Conservation (phyloP, 371 early-diverging fungal species). For the Apophysomyces elegans region DNA sequence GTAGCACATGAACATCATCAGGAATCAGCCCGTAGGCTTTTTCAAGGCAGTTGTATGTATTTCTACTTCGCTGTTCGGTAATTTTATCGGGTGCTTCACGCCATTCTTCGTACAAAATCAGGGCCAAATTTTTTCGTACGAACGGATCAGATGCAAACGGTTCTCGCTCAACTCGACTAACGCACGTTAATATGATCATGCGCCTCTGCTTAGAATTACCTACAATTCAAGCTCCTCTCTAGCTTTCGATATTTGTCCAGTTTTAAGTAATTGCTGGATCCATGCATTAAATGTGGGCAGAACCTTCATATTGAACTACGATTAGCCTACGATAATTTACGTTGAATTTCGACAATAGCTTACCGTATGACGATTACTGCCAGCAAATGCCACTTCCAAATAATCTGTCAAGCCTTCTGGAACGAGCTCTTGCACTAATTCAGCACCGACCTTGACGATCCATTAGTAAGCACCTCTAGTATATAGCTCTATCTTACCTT, state of each 20-base stretch:
- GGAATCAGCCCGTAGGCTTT: conserved; percentile 25
- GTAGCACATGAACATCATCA: conserved; percentile 1
- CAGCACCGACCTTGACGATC: conserved; percentile 4
- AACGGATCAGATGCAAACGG: neutral
- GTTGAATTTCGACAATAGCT: neutral
- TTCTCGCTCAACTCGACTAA: neutral
- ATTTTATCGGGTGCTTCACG: neutral
- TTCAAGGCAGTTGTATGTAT: conserved; percentile 19
- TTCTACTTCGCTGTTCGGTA: neutral
- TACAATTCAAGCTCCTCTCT: conserved; percentile 8
- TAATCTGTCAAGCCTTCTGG: conserved; percentile 2
- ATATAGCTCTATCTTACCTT: neutral
- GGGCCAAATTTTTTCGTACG: neutral
- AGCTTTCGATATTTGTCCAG: neutral
- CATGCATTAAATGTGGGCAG: neutral
- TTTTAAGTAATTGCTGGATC: neutral
- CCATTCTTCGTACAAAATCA: conserved; percentile 6
- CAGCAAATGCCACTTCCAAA: neutral
- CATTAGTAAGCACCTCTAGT: neutral
- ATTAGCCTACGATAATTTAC: neutral
- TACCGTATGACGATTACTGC: neutral
- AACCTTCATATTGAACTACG: neutral
- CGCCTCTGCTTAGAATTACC: neutral
- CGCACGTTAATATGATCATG: neutral
- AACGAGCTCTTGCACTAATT: neutral